Base-by-base conservation (phyloP, 2,329 filamentous ascomycete species). In the Alternaria brassicicola region DNA sequence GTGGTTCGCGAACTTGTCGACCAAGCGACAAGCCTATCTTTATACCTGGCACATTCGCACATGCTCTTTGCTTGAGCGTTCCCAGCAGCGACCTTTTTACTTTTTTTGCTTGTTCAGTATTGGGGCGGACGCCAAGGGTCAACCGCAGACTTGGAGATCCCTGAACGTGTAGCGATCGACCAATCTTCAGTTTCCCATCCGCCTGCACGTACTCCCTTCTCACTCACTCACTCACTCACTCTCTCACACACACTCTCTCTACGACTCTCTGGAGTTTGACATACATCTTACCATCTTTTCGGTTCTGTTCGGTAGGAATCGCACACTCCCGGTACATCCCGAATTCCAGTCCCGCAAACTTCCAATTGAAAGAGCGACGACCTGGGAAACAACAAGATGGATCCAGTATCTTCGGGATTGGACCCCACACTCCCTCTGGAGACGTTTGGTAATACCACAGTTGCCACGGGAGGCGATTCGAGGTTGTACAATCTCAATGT, bases 401-500 rank as follows among this genome's bases (percentile, higher is more conserved):
- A 70, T 41, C 70, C 74, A 39, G 68, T 68, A 25, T 30, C 54
- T 25, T 69, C 66, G 49, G 71, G 70, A 33, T 35, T 62, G 46
- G 69, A 75, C 48, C 66, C 70, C 30, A 77, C 75, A 30, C 55
- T 67, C 13, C 76, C 74, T 50, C 61, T 78, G 26, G 72, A 73
- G 53, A 49, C 62, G 6, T 78, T 73, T 59, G 61, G 63, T 79
- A 91, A 92, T 80, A 85, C 85, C 71, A 87, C 88, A 17, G 80
- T 80, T 33, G 76, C 81, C 21, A 87, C 85, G 7, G 90, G 91
- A 64, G 90, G 90, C 80, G 80, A 88, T 79, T 83, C 89, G 25
- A 78, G 88, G 59, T 81, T 80, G 1, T 80, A 90, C 64, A 86
- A 97, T 78, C 84, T 96, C 66, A 97, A 97, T 78, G 81, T 93